Evolutionary conservation across 441 rosid species (phyloP).

Genomic region (Codiaeum variegatum): DNA sequence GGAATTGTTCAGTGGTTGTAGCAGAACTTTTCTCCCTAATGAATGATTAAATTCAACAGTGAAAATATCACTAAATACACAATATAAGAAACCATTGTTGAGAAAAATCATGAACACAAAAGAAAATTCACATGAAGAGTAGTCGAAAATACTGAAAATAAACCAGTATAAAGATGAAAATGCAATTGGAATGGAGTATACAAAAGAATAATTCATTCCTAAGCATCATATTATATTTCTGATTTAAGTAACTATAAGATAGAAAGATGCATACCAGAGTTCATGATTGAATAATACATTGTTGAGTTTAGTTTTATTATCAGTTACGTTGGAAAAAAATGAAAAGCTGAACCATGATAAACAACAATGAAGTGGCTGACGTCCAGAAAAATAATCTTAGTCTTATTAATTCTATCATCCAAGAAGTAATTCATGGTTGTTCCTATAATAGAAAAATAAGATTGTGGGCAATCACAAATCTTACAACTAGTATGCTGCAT

Average conservation of each 20-base stretch:
- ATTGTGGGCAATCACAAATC: background rate
- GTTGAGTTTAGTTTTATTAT: constrained; percentile 57
- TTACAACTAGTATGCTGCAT: background rate
- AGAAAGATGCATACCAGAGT: constrained; percentile 33
- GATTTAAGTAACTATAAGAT: constrained; percentile 2
- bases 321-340: constrained; percentile 66
- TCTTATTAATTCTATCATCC: constrained; percentile 71
- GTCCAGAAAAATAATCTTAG: constrained; percentile 78
- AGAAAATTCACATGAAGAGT: background rate
- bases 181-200: background rate
- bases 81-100: background rate
- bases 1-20: constrained; percentile 20
- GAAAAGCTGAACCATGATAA: constrained; percentile 80
- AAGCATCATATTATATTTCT: background rate
- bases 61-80: background rate
- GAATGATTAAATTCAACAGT: constrained; percentile 2
- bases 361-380: constrained; percentile 85
- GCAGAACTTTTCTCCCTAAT: constrained; percentile 29
- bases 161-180: background rate
- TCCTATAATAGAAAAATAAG: constrained; percentile 39
- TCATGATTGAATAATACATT: constrained; percentile 29
- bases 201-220: background rate
- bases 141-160: too few species aligned
- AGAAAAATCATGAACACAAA: background rate
- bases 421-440: constrained; percentile 78